Evolutionary conservation across 441 rosid genomes (phyloP).

Genomic region (Macaranga tanarius): DNA sequence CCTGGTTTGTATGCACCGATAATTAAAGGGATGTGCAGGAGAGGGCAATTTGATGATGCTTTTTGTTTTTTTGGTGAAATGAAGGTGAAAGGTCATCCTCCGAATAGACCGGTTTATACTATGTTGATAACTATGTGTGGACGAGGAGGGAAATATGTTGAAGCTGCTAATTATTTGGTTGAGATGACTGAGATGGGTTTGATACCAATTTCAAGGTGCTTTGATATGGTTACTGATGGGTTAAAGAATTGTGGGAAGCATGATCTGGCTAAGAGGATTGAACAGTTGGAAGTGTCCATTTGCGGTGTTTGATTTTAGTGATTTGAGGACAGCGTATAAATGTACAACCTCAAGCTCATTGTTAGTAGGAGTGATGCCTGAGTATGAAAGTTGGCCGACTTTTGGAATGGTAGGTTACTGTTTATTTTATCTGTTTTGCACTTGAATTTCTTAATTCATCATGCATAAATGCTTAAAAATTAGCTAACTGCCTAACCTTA

Average conservation of each 20-base stretch:
- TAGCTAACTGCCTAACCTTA: too few species aligned
- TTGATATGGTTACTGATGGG: constrained; percentile 88
- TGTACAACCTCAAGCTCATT: background rate
- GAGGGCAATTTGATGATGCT: constrained; percentile 80
- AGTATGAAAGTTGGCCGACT: background rate
- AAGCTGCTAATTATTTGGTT: constrained; percentile 75
- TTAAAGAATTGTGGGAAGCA: constrained; percentile 83
- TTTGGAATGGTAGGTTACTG: constrained; percentile 9
- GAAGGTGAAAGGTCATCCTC: constrained; percentile 82
- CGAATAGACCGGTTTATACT: constrained; percentile 82
- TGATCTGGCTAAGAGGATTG: constrained; percentile 77
- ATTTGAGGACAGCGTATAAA: background rate
- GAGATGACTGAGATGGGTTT: constrained; percentile 91
- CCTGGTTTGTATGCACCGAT: constrained; percentile 90
- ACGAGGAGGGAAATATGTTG: constrained; percentile 76
- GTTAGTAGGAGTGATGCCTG: background rate
- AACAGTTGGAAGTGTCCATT: constrained; percentile 72
- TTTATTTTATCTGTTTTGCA: constrained; percentile 1
- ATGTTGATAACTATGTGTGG: constrained; percentile 92
- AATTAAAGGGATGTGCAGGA: constrained; percentile 69
- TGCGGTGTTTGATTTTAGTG: constrained; percentile 33
- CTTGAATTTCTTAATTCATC: background rate
- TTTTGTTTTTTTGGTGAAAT: constrained; percentile 83
- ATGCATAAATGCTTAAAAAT: background rate
- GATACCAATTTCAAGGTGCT: constrained; percentile 77